Evolutionary conservation across 352 stramenopile genomes (phyloP).

Genomic region (Phytophthora vignae): DNA sequence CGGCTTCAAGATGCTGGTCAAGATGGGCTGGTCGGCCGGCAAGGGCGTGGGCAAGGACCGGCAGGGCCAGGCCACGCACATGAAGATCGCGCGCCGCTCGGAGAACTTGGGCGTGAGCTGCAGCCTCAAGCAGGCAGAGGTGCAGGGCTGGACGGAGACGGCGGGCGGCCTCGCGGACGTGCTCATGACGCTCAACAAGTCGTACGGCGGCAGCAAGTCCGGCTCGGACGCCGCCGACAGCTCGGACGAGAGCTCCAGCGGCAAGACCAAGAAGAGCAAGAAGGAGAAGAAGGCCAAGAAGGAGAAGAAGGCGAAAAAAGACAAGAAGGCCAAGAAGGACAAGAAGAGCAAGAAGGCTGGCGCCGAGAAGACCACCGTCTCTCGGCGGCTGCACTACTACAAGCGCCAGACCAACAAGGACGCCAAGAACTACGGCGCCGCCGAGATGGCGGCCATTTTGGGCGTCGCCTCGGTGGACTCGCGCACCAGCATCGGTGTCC

Average conservation of each 20-base stretch:
- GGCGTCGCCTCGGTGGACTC: constrained; percentile 81
- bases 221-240: constrained; percentile 43
- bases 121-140: constrained; percentile 87
- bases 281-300: no score
- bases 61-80: constrained; percentile 87
- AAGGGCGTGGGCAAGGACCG: constrained; percentile 94
- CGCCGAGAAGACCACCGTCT: constrained; percentile 51
- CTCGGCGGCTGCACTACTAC: constrained; percentile 77
- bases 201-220: constrained; percentile 59
- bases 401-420: constrained; percentile 90
- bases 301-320: constrained; percentile 51
- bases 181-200: constrained; percentile 87
- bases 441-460: constrained; percentile 88
- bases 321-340: constrained; percentile 67
- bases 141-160: constrained; percentile 89
- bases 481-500: no score
- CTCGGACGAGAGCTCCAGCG: constrained; percentile 34
- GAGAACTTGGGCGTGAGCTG: constrained; percentile 93
- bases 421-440: constrained; percentile 81
- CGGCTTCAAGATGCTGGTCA: no score
- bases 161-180: constrained; percentile 84
- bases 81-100: constrained; percentile 89
- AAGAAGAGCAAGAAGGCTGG: constrained; percentile 75
- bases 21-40: constrained; percentile 96
- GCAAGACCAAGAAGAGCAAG: constrained; percentile 39